Percentiles rank a stretch among this genome's conserved stretches.
Conservation (phyloP, 768 basidiomycete genomes). For the Lactarius deliciosus region DNA sequence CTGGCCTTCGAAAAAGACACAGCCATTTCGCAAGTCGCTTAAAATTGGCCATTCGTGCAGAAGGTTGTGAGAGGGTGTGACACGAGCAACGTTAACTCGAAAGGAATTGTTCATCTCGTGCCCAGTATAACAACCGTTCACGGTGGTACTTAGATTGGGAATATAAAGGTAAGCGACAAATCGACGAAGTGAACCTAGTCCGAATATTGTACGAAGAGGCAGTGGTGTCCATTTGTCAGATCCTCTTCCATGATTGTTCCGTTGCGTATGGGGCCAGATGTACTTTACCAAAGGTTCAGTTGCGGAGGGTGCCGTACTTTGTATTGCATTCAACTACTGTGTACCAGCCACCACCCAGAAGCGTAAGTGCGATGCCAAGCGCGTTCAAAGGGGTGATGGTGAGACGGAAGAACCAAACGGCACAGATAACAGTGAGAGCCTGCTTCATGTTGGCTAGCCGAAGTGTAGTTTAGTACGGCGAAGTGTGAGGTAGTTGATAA, state of each 20-base stretch:
- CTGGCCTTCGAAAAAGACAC: conserved; percentile 25
- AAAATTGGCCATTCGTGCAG: not conserved
- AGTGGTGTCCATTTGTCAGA: not conserved
- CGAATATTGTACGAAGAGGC: not conserved
- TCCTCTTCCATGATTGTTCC: not conserved
- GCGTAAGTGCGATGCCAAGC: conserved; percentile 79
- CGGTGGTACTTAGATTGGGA: not conserved
- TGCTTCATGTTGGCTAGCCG: conserved; percentile 84
- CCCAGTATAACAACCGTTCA: not conserved
- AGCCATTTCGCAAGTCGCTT: conserved; percentile 9
- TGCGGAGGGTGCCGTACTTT: conserved; percentile 23
- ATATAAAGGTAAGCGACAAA: conserved; percentile 13
- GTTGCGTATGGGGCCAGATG: not conserved
- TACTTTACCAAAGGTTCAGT: not conserved
- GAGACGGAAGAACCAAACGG: conserved; percentile 81
- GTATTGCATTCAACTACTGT: conserved; percentile 55
- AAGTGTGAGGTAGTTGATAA: not conserved
- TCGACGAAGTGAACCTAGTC: not conserved
- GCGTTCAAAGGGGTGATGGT: conserved; percentile 78
- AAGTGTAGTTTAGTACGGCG: conserved; percentile 7
- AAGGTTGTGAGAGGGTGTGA: not conserved
- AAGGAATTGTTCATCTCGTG: not conserved
- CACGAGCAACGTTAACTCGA: not conserved
- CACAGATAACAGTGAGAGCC: conserved; percentile 82
- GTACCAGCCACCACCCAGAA: conserved; percentile 84